Evolutionary conservation across 805 yeast species (phyloP), one percentile per base, ranked within the genome.

Genomic region (Metschnikowia arizonensis): DNA sequence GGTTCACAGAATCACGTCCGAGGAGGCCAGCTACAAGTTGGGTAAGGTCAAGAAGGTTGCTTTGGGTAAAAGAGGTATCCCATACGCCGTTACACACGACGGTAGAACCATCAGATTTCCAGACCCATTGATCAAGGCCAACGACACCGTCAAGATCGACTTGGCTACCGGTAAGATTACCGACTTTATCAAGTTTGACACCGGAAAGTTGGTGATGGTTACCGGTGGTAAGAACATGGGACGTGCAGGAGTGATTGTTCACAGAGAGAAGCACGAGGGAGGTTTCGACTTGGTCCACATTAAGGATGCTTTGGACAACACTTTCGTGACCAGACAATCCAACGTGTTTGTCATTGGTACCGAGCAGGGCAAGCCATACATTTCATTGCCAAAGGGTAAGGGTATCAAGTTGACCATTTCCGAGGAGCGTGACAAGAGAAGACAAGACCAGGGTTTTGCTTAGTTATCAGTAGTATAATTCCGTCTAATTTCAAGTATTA

Each of bases 41-140:
- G 97, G 88, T 69, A 91, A 90, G 81, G 98, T 91, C 65, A 93
- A 88, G 86, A 88, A 86, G 76, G 97, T 91, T 59, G 96, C 88
- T 79, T 81, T 90, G 72, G 98, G 99, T 76, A 93, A 91, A 86
- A 88, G 83, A 79, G 96, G 96, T 71, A 82, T 91, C 66, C 99
- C 99, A 69, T 91, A 88, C 85, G 85, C 87, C 69, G 98, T 91
- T 62, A 91, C 99, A 70, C 99, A 91, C 84, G 99, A 91, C 72
- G 98, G 99, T 77, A 90, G 99, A 84, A 91, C 99, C 71, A 78
- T 91, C 81, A 90, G 98, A 78, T 91, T 90, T 88, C 98, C 98
- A 75, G 98, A 91, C 72, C 99, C 99, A 77, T 74, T 77, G 63
- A 83, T 91, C 84, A 91, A 81, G 79, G 89, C 88, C 68, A 90